These are phyloP conservation scores for Tetrahymena malaccensis DNA, from an alignment of 73 alveolate species.

Conservation along the genomic window DNA sequence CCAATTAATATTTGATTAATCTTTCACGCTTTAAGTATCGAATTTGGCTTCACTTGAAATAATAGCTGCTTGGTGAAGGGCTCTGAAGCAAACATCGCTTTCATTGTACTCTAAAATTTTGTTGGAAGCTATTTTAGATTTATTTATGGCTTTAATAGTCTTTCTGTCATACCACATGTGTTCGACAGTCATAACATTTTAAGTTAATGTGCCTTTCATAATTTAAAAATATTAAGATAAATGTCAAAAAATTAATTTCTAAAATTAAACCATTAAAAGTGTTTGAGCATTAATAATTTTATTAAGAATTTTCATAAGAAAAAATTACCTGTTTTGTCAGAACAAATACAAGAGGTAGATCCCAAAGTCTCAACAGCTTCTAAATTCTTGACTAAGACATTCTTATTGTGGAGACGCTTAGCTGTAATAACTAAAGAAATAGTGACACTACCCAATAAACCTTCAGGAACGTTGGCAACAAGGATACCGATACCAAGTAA, in stretches of 20 bases:
- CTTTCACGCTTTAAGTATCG: neutral
- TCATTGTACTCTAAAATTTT: slow-evolving; percentile 39
- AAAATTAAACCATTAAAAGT: too few relatives aligned
- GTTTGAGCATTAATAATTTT: too few relatives aligned
- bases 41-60: slow-evolving; percentile 36
- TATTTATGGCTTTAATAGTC: slow-evolving; percentile 65
- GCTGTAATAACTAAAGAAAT: slow-evolving; percentile 88
- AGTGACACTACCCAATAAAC: slow-evolving; percentile 77
- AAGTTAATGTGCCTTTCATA: slow-evolving; percentile 82
- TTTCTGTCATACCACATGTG: slow-evolving; percentile 82
- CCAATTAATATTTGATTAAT: neutral
- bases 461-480: slow-evolving; percentile 68
- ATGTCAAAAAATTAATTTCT: too few relatives aligned
- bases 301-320: too few relatives aligned
- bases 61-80: slow-evolving; percentile 22
- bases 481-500: slow-evolving; percentile 65
- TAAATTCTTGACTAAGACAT: slow-evolving; percentile 63
- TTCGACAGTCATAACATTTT: slow-evolving; percentile 91
- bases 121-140: slow-evolving; percentile 46
- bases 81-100: slow-evolving; percentile 2
- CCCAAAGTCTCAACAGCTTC: slow-evolving; percentile 77
- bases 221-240: too few relatives aligned
- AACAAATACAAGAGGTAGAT: slow-evolving; percentile 66
- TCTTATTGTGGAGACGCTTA: slow-evolving; percentile 63
- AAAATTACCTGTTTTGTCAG: slow-evolving; percentile 49